Conservation (phyloP, 768 basidiomycete genomes). For the Collybiopsis confluens region DNA sequence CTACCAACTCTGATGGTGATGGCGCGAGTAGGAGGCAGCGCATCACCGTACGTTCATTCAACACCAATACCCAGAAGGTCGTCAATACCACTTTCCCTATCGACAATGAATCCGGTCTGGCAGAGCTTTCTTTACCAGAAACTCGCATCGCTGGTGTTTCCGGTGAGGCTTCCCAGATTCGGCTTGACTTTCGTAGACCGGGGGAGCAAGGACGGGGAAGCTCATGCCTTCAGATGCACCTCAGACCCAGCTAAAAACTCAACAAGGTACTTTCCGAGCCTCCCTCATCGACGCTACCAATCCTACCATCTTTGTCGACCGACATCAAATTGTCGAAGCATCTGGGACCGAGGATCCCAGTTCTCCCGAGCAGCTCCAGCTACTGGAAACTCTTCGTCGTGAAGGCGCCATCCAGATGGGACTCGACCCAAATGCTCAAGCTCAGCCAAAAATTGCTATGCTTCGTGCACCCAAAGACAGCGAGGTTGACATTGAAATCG, state of each 20-base stretch:
- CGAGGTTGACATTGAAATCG: slow-evolving; percentile 46
- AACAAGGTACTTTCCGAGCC: slow-evolving; percentile 18
- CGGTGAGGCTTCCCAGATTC: slow-evolving; percentile 59
- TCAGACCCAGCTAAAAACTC: slow-evolving; percentile 38
- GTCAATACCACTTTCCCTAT: slow-evolving; percentile 73
- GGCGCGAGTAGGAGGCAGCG: too few species aligned
- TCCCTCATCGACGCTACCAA: slow-evolving; percentile 74
- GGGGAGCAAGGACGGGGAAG: slow-evolving; percentile 68
- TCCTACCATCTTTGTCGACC: slow-evolving; percentile 61
- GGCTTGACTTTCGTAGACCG: slow-evolving; percentile 63
- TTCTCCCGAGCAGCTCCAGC: slow-evolving; percentile 5
- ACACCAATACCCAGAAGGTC: slow-evolving; percentile 68
- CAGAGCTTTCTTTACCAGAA: slow-evolving; percentile 47
- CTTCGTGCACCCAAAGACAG: slow-evolving; percentile 34
- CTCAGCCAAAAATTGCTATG: slow-evolving; percentile 69
- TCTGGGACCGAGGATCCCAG: neutral
- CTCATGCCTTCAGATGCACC: slow-evolving; percentile 60
- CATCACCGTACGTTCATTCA: slow-evolving; percentile 56
- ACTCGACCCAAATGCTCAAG: slow-evolving; percentile 56
- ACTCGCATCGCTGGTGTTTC: slow-evolving; percentile 64
- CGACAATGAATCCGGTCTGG: slow-evolving; percentile 21
- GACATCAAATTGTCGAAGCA: slow-evolving; percentile 31
- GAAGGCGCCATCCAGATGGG: slow-evolving; percentile 58
- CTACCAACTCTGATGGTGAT: too few species aligned
- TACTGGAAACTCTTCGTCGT: slow-evolving; percentile 52